phyloP scores from a whole-genome alignment of 1,139 yeast genomes.

The Nakaseomyces delphensis region DNA sequence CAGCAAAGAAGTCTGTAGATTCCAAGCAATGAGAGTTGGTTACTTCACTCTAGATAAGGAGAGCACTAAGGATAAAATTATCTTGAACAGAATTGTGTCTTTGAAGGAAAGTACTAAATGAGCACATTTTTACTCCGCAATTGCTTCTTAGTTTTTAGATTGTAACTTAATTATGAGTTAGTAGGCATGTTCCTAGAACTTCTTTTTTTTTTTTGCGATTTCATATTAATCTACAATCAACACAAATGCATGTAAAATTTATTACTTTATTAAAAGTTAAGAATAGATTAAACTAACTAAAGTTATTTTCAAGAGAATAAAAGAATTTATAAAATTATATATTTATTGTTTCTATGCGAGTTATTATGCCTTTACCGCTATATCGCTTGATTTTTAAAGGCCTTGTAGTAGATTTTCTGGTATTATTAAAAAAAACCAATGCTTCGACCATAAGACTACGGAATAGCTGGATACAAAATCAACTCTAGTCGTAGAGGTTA shows the following conservation, averaged over 20 bases:
- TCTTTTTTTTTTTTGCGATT: not conserved
- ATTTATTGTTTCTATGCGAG: conserved; percentile 3
- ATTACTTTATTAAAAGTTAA: too few relatives aligned
- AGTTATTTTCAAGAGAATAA: conserved; percentile 1
- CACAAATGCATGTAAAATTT: not conserved
- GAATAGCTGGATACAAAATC: too few relatives aligned
- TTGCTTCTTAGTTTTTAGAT: not conserved
- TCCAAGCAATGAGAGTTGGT: conserved; percentile 97
- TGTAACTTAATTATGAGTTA: not conserved
- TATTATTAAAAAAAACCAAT: not conserved
- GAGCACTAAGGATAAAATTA: conserved; percentile 47
- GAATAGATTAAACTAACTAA: too few relatives aligned
- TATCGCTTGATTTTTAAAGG: too few relatives aligned
- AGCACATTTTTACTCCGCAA: conserved; percentile 4
- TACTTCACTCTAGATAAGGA: conserved; percentile 90
- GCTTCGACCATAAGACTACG: too few relatives aligned
- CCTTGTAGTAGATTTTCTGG: too few relatives aligned
- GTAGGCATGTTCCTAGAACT: not conserved
- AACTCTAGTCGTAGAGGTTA: too few relatives aligned
- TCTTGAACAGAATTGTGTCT: conserved; percentile 82
- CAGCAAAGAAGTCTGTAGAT: conserved; percentile 77
- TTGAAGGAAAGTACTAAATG: conserved; percentile 51
- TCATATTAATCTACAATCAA: not conserved
- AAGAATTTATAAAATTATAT: conserved; percentile 1
- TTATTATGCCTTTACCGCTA: too few relatives aligned